phyloP scores from a whole-genome alignment of 352 stramenopile species.

The Aphanomyces euteiches region DNA sequence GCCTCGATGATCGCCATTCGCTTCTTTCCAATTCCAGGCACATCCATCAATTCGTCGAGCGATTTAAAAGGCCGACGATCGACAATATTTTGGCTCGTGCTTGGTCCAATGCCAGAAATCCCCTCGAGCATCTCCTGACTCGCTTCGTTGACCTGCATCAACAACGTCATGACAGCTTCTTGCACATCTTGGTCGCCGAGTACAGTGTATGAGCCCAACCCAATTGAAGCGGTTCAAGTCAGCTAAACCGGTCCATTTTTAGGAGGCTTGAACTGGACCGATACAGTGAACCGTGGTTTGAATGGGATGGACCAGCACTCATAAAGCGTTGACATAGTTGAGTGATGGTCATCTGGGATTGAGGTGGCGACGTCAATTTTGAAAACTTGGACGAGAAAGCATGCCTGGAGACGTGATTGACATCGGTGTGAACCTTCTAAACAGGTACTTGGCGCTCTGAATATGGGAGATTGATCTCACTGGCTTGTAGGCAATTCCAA shows the following conservation, averaged over 20 bases:
- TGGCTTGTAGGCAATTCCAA: constrained; percentile 56
- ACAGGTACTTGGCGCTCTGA: background rate
- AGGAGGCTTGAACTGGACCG: too few species aligned
- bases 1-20: background rate
- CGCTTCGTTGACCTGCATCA: constrained; percentile 51
- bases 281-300: too few species aligned
- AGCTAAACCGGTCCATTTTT: too few species aligned
- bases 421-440: constrained; percentile 60
- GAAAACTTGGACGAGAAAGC: too few species aligned
- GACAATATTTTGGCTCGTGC: constrained; percentile 43
- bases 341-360: too few species aligned
- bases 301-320: too few species aligned
- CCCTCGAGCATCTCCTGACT: constrained; percentile 37
- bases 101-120: constrained; percentile 46
- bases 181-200: too few species aligned
- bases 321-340: too few species aligned
- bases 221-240: too few species aligned
- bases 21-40: constrained; percentile 47
- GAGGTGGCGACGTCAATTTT: too few species aligned
- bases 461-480: constrained; percentile 4
- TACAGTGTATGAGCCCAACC: too few species aligned
- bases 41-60: constrained; percentile 39
- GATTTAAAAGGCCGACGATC: constrained; percentile 43
- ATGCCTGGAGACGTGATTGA: constrained; percentile 36
- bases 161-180: too few species aligned